Evolutionary conservation across 352 stramenopile genomes (phyloP), one percentile per base, ranked within the genome.

Genomic region (Hyphochytrium catenoides): DNA sequence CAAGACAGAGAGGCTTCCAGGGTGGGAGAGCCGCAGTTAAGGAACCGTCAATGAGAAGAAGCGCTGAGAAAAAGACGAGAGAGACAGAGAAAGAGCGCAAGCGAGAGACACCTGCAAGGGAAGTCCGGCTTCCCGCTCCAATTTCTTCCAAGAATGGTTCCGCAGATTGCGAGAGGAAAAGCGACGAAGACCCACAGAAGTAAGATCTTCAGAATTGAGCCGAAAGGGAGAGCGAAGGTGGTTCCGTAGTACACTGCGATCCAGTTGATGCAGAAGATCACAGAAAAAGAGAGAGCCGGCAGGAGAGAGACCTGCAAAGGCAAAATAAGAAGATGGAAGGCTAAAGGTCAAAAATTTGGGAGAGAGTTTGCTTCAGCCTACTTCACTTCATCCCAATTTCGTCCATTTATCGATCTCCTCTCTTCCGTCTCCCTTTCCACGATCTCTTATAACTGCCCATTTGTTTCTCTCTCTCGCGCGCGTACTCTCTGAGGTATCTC

Each of bases 151-250:
- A 97, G 51, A 35, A 98, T 88, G 31, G 89, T 98, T 18, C 91
- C 91, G 27, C 95, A 48, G 19, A 98, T 74, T 18, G 76, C 77
- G 7, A 97, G 63, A 16, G 91, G 85, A 36, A 94, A 88, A 17
- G 81, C 93, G 14, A 98, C 73, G 50, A 97, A 94, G 43, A 94
- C 73, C 86, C 87, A 98, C 15, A 97, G 73, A 18, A 94, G 67
- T 32, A 95, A 77, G 11, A 97, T 63, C 50, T 79, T 67, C 3
- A 85, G 57, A 22, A 82, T 81, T 19, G 66, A 78, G 31, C 74
- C 61, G 36, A 77, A 81, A 28, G 66, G 63, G 33, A 83, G 78
- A 25, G 73, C 66, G 43, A 78, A 78, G 27, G 70, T 86, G 25
- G 65, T 82, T 14, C 63, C 73, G 35, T 81, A 85, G 16, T 59